Evolutionary conservation across 371 early-diverging fungal genomes (phyloP), one percentile per base, ranked within the genome.

Genomic region (Actinomortierella wolfii): DNA sequence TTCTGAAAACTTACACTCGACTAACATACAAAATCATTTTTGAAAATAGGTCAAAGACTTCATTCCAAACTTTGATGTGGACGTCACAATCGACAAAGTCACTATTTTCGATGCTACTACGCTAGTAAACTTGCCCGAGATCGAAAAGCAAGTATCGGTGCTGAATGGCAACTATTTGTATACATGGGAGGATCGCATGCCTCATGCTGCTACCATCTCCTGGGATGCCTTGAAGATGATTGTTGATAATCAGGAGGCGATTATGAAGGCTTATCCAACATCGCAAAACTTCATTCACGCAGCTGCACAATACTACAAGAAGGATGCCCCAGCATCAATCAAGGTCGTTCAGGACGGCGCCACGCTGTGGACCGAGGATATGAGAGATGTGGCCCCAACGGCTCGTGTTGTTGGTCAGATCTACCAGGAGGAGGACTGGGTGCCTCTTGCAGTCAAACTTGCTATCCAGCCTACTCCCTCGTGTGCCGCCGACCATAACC

Each of bases 331-430:
- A 11, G 49, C 57, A 6, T 55, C 64, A 5, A 61, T 76, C 47
- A 57, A 66, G 28, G 64, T 65, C 23, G 51, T 59, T n/a, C 55
- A 56, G 29, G 55, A 24, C 11, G 45, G 55, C 2, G 61, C 54
- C 0, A 49, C 47, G 44, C 49, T 54, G 9, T 74, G 74, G 70
- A 60, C 46, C 51, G 56, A 59, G 34, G 64, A 61, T 45, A 63
- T 75, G 51, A 56, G 55, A 11, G 54, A 54, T 11, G 23, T 78
- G 29, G 66, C 53, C 13, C 53, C 76, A 2, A 59, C 77, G 17
- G 47, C 67, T 2, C 51, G 59, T 0, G 81, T 67, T 11, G 75
- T 76, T 13, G 77, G 66, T 15, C 77, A 77, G 49, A 71, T 78
- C 25, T 77, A 67, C 24, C 67, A 64, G 34, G 64, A 61, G 25